Percentiles rank a stretch among this genome's conserved stretches.
Evolutionary conservation across 768 basidiomycete species (phyloP).

Genomic region (Ramaria rubella): DNA sequence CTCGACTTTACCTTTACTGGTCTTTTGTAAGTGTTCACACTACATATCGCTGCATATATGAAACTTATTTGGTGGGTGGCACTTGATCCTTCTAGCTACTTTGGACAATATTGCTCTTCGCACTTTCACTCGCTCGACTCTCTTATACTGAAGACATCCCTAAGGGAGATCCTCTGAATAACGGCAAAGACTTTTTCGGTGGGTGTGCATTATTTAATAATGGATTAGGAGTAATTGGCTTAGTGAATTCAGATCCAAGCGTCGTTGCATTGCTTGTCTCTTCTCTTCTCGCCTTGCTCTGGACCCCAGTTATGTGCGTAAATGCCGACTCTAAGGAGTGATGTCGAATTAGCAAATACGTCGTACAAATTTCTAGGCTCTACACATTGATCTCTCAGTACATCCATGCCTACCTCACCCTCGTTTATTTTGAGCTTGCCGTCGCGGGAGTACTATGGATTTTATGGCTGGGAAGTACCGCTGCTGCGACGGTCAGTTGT

Average conservation of each 20-base stretch:
- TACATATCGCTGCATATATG: not conserved
- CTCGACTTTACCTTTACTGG: conserved; percentile 5
- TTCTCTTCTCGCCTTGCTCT: conserved; percentile 18
- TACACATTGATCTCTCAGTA: not conserved
- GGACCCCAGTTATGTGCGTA: conserved; percentile 21
- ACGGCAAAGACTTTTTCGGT: conserved; percentile 22
- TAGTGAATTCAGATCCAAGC: conserved; percentile 19
- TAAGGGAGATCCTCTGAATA: conserved; percentile 22
- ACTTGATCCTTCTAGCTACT: not conserved
- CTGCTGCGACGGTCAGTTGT: conserved; percentile 16
- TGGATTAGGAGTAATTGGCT: not conserved
- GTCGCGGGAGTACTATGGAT: conserved; percentile 21
- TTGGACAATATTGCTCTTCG: conserved; percentile 16
- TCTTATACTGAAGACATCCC: conserved; percentile 24
- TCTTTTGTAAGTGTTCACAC: conserved; percentile 3
- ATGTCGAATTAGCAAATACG: not conserved
- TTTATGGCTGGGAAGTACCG: conserved; percentile 26
- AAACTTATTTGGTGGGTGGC: not conserved
- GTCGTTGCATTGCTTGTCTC: conserved; percentile 25
- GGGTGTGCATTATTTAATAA: not conserved
- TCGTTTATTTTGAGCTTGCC: conserved; percentile 18
- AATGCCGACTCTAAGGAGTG: not conserved
- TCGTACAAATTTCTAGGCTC: conserved; percentile 3
- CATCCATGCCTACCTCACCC: conserved; percentile 2
- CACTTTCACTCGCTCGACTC: conserved; percentile 20